Conservation (phyloP, 208 protist species). For the Acanthamoeba rhysodes region DNA sequence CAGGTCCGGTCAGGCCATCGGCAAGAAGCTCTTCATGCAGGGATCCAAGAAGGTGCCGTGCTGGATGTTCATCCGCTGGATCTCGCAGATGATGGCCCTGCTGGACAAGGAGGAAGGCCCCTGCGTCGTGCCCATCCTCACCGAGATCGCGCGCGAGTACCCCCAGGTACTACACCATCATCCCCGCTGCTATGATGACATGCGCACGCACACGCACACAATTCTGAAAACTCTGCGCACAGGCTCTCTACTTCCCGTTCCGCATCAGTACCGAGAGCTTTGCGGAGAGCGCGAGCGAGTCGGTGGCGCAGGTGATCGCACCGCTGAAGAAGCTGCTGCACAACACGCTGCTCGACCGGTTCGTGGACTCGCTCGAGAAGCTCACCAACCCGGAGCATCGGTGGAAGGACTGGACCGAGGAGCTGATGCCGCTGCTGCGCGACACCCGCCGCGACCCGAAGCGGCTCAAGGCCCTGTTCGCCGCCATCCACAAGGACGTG, state of each 20-base stretch:
- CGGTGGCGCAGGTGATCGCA: constrained; percentile 33
- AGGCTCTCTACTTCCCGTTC: constrained; percentile 92
- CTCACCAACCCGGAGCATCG: constrained; percentile 89
- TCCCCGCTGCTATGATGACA: not conserved
- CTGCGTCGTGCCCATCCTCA: constrained; percentile 83
- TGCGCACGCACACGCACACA: too few species aligned
- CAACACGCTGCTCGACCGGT: constrained; percentile 83
- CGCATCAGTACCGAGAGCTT: constrained; percentile 89
- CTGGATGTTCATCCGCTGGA: constrained; percentile 90
- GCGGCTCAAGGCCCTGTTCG: constrained; percentile 51
- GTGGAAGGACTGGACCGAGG: constrained; percentile 88
- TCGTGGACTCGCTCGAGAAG: constrained; percentile 84
- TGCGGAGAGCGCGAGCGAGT: constrained; percentile 35
- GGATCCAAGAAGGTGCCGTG: constrained; percentile 76
- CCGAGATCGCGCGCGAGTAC: constrained; percentile 82
- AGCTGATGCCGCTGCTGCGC: constrained; percentile 83
- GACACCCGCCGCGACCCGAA: constrained; percentile 3
- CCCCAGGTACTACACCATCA: constrained; percentile 20
- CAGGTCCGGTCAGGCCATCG: not conserved
- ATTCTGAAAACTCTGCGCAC: constrained; percentile 74
- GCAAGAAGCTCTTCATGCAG: constrained; percentile 74
- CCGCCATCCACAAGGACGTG: constrained; percentile 81
- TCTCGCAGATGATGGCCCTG: constrained; percentile 89
- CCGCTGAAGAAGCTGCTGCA: constrained; percentile 72
- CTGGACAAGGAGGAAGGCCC: constrained; percentile 81